phyloP scores from a whole-genome alignment of 768 basidiomycete species.

The Suillus paluster region DNA sequence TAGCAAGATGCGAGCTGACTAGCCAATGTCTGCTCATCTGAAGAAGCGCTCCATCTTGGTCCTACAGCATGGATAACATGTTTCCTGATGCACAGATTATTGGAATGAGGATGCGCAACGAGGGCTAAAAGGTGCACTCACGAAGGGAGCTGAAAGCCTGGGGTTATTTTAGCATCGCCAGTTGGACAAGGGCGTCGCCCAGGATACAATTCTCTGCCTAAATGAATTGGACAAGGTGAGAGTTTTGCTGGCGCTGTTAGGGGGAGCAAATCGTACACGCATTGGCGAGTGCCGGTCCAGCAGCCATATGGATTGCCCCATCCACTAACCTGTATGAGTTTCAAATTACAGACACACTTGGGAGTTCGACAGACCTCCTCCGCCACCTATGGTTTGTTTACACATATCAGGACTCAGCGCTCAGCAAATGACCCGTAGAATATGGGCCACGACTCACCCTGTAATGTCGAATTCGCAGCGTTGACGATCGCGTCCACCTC shows the following conservation, averaged over 20 bases:
- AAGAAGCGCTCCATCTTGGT: constrained; percentile 57
- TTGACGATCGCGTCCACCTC: constrained; percentile 80
- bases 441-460: constrained; percentile 48
- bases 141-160: constrained; percentile 78
- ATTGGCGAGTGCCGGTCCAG: constrained; percentile 61
- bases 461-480: constrained; percentile 74
- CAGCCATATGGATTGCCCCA: constrained; percentile 80
- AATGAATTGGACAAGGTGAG: background rate
- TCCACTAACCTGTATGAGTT: constrained; percentile 55
- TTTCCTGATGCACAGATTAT: constrained; percentile 42
- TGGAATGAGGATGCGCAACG: background rate
- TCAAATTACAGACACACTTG: constrained; percentile 1
- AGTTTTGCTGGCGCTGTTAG: too few relatives aligned
- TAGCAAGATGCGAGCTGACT: constrained; percentile 72
- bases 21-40: constrained; percentile 48
- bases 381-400: constrained; percentile 57
- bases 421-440: constrained; percentile 4
- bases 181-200: constrained; percentile 51
- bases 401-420: background rate
- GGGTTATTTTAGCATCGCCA: constrained; percentile 80
- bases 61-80: constrained; percentile 85
- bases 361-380: constrained; percentile 59
- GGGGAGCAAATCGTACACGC: background rate
- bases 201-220: constrained; percentile 6
- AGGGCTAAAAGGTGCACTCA: constrained; percentile 41